Evolutionary conservation across 495 filamentous ascomycete species (phyloP).

Genomic region (Talaromyces proteolyticus): DNA sequence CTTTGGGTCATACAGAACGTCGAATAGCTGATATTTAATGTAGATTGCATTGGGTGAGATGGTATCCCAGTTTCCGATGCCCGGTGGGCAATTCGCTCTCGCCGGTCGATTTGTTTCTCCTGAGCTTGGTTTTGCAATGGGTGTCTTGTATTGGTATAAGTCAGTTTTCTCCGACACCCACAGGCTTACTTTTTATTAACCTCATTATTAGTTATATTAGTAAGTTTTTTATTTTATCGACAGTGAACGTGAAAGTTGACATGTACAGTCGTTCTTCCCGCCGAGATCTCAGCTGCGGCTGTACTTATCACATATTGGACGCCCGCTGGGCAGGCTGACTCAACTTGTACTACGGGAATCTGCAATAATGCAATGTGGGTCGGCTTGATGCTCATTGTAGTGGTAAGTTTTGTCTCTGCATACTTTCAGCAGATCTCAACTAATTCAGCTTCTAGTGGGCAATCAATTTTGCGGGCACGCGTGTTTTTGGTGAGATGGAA

Average conservation of each 20-base stretch:
- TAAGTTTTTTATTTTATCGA: background rate
- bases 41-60: conserved; percentile 49
- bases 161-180: too few species aligned
- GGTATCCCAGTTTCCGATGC: conserved; percentile 67
- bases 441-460: conserved; percentile 7
- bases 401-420: conserved; percentile 5
- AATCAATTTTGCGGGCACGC: conserved; percentile 15
- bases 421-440: background rate
- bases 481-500: conserved; percentile 20
- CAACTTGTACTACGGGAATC: conserved; percentile 17
- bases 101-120: conserved; percentile 63
- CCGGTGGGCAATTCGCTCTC: conserved; percentile 66
- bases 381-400: conserved; percentile 12
- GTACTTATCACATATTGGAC: conserved; percentile 68
- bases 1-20: background rate
- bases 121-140: conserved; percentile 60
- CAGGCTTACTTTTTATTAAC: too few species aligned
- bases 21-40: conserved; percentile 7
- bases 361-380: conserved; percentile 24
- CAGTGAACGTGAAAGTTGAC: conserved; percentile 30
- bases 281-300: conserved; percentile 62
- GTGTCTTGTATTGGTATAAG: conserved; percentile 18
- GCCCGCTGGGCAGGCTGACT: conserved; percentile 12
- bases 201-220: background rate
- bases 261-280: conserved; percentile 53